These are phyloP conservation scores for Breviolum minutum DNA, from an alignment of 73 alveolate genomes.

Conservation along the genomic window DNA sequence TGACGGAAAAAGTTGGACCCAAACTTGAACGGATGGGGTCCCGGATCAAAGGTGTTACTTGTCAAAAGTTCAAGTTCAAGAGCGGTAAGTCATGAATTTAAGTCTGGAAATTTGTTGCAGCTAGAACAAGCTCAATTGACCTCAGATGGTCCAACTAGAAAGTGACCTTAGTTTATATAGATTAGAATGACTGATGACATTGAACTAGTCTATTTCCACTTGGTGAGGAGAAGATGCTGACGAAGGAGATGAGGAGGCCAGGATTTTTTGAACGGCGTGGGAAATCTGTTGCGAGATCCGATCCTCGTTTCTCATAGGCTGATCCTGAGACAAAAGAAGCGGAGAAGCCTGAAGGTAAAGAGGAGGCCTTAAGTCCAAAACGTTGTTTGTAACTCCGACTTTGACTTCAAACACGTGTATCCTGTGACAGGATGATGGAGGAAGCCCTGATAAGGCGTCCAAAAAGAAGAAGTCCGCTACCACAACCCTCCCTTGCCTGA, in stretches of 20 bases:
- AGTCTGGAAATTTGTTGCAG: no score
- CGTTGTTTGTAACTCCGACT: no score
- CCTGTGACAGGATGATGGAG: constrained; percentile 24
- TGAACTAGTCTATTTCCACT: no score
- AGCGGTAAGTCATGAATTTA: no score
- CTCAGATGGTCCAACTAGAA: no score
- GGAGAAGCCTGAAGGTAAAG: background rate
- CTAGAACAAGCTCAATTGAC: no score
- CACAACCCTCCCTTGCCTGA: background rate
- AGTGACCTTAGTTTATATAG: no score
- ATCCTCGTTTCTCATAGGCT: background rate
- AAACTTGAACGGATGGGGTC: no score
- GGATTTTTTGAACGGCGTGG: background rate
- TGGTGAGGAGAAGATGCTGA: constrained; percentile 13
- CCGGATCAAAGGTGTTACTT: no score
- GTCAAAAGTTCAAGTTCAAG: no score
- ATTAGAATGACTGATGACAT: no score
- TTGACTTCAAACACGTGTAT: background rate
- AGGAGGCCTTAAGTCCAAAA: background rate
- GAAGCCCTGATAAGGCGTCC: background rate
- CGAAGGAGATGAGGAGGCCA: constrained; percentile 33
- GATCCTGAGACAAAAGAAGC: constrained; percentile 11
- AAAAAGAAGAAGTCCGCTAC: constrained; percentile 55
- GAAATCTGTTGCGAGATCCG: background rate
- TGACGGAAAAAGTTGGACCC: no score